phyloP scores from a whole-genome alignment of 495 filamentous ascomycete genomes.

The Hyaloscypha bicolor region DNA sequence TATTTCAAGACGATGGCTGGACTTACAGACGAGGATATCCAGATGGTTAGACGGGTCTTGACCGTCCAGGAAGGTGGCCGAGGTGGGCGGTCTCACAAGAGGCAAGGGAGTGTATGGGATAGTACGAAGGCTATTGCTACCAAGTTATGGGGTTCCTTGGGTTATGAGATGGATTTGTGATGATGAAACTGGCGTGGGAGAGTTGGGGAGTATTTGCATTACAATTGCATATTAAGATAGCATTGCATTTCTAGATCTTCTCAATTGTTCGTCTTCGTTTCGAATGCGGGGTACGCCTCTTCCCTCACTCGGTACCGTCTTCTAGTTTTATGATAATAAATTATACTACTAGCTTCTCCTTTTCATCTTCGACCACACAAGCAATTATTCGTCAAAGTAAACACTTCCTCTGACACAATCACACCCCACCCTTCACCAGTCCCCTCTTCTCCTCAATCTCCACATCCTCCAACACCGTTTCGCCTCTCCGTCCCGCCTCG shows the following conservation, averaged over 20 bases:
- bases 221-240: neutral
- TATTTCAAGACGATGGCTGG: constrained; percentile 36
- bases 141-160: neutral
- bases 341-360: neutral
- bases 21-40: constrained; percentile 36
- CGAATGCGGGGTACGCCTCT: neutral
- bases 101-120: constrained; percentile 1
- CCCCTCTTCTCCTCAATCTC: constrained; percentile 15
- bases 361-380: neutral
- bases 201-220: neutral
- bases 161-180: neutral
- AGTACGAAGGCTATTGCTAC: neutral
- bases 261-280: neutral
- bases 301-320: neutral
- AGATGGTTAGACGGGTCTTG: constrained; percentile 30
- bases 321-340: neutral
- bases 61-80: constrained; percentile 8
- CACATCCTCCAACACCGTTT: constrained; percentile 47
- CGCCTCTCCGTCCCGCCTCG: constrained; percentile 41
- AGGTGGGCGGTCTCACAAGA: neutral
- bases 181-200: neutral
- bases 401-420: too few species aligned
- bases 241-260: neutral
- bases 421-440: neutral
- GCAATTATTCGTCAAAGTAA: neutral